Conservation (phyloP, 2,329 filamentous ascomycete species). For the Aureobasidium vineae region DNA sequence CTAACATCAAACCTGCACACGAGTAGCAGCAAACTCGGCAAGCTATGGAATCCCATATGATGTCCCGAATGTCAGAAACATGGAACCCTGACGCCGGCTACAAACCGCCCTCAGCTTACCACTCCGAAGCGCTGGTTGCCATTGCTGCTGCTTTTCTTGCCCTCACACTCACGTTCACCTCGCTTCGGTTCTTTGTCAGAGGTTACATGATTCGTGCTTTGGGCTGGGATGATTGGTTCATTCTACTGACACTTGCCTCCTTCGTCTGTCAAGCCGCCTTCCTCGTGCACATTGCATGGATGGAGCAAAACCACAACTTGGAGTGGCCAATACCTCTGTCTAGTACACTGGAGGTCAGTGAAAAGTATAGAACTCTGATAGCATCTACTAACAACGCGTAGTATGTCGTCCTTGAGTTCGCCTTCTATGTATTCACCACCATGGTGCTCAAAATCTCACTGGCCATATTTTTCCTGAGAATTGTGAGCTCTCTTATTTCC, state of each 20-base stretch:
- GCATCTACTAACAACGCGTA: slow-evolving; percentile 16
- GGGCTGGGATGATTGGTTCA: slow-evolving; percentile 47
- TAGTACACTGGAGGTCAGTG: slow-evolving; percentile 1
- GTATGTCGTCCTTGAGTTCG: slow-evolving; percentile 38
- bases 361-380: too few species aligned
- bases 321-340: not conserved
- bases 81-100: not conserved
- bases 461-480: slow-evolving; percentile 47
- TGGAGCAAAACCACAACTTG: not conserved
- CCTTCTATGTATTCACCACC: slow-evolving; percentile 43
- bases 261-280: slow-evolving; percentile 35
- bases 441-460: slow-evolving; percentile 48
- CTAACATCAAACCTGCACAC: not conserved
- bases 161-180: slow-evolving; percentile 42
- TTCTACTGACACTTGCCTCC: slow-evolving; percentile 43
- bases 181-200: slow-evolving; percentile 44
- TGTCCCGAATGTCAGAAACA: not conserved
- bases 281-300: slow-evolving; percentile 28
- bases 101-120: not conserved
- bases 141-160: slow-evolving; percentile 35
- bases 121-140: slow-evolving; percentile 2
- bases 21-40: not conserved
- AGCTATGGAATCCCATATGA: not conserved
- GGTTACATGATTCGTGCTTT: slow-evolving; percentile 42
- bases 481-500: slow-evolving; percentile 34